A percentile compares a stretch with the other conserved stretches of the same genome.
Conservation (phyloP, 2,329 filamentous ascomycete genomes). For the Sclerotiophoma versabilis region DNA sequence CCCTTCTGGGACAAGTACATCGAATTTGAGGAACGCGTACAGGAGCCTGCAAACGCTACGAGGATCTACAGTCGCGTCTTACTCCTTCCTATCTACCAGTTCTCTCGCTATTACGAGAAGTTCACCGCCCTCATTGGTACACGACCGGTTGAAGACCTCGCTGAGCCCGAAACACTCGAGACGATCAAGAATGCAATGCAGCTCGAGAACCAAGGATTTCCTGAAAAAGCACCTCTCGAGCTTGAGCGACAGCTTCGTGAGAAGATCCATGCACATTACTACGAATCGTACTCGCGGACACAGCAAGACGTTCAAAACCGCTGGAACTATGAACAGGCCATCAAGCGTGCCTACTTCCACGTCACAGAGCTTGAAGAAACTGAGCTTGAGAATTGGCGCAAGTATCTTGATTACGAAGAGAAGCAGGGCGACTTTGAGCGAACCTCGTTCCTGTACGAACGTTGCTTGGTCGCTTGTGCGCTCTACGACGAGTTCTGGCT, state of each 20-base stretch:
- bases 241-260: conserved; percentile 81
- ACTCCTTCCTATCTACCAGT: conserved; percentile 93
- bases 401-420: conserved; percentile 97
- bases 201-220: conserved; percentile 62
- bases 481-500: conserved; percentile 99
- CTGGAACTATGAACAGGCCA: conserved; percentile 93
- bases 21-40: conserved; percentile 89
- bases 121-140: conserved; percentile 78
- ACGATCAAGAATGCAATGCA: conserved; percentile 77
- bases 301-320: conserved; percentile 89
- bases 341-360: conserved; percentile 97
- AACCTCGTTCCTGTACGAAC: conserved; percentile 86
- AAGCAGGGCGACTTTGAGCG: conserved; percentile 77
- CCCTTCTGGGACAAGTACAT: conserved; percentile 99
- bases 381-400: conserved; percentile 89
- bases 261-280: conserved; percentile 80
- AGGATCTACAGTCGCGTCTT: conserved; percentile 82
- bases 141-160: conserved; percentile 76
- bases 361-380: conserved; percentile 88
- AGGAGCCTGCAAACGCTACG: conserved; percentile 69
- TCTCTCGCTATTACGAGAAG: conserved; percentile 91
- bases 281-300: conserved; percentile 80
- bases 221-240: conserved; percentile 73
- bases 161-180: conserved; percentile 70
- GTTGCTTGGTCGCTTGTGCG: conserved; percentile 89